Base-by-base conservation (phyloP, 2,329 filamentous ascomycete genomes). In the Penicillium sp. region DNA sequence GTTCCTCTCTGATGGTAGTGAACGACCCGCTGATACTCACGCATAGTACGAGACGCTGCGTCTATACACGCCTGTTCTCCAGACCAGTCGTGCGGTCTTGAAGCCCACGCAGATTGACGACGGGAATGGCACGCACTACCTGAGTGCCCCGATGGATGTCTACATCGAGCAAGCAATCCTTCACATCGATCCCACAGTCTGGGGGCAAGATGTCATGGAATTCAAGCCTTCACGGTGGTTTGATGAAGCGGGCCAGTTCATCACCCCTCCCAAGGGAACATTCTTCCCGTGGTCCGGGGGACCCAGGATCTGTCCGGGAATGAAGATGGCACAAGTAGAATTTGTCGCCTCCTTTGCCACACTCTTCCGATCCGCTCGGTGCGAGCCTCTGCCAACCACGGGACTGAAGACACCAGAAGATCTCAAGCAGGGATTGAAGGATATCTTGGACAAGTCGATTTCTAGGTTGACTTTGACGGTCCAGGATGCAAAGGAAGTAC, bases 321-420 rank as follows among this genome's bases (percentile, higher is more conserved):
- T 72, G 61, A 77, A 77, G 50, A 74, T 79, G 65, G 64, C 74
- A 1, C 72, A 79, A 56, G 75, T 79, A 2, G 76, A 79, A 53
- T 77, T 78, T 53, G 67, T 70, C 3, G 68, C 66, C 9, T 67
- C 72, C 2, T 51, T 79, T 16, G 53, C 68, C 41, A 63, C 64
- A 2, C 47, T 76, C 9, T 58, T 74, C 20, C 48, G 58, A 39
- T 56, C 33, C 39, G 56, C 43, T 41, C 55, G 18, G 49, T 62
- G 43, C 21, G 36, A 56, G 31, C 43, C 50, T 13, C 15, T 53
- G 21, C n/a, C n/a, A 11, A 14, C 41, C 32, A 7, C 33, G 44
- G 36, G 15, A 34, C 26, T 32, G n/a, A n/a, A n/a, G n/a, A 31
- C 10, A 31, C 33, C 28, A 20, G 16, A 30, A 8, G 33, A 38